phyloP scores from a whole-genome alignment of 106 monocot genomes.

The Acorus calamus region DNA sequence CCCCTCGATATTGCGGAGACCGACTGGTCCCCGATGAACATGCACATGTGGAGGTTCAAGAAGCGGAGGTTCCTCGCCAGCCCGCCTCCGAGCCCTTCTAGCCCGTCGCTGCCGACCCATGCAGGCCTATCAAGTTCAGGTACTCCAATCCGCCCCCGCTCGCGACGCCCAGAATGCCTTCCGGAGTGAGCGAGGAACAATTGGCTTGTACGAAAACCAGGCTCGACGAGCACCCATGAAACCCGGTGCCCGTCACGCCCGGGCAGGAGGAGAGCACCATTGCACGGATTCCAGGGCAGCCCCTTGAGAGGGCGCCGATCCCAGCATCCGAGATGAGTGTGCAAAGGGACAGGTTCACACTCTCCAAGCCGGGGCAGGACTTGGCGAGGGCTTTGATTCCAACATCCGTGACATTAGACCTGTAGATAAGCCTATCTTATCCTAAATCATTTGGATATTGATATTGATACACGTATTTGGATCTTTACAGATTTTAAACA shows the following conservation, averaged over 20 bases:
- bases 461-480: too few relatives aligned
- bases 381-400: slow-evolving; percentile 41
- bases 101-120: slow-evolving; percentile 26
- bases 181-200: slow-evolving; percentile 50
- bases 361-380: slow-evolving; percentile 40
- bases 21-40: slow-evolving; percentile 45
- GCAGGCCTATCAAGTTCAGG: slow-evolving; percentile 40
- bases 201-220: slow-evolving; percentile 69
- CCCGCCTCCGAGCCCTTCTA: slow-evolving; percentile 29
- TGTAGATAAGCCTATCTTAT: too few relatives aligned
- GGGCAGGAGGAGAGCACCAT: slow-evolving; percentile 63
- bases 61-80: slow-evolving; percentile 32
- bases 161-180: slow-evolving; percentile 34
- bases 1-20: slow-evolving; percentile 48
- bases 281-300: slow-evolving; percentile 31
- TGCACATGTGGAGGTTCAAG: slow-evolving; percentile 64
- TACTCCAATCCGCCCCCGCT: slow-evolving; percentile 73
- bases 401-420: slow-evolving; percentile 57
- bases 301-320: slow-evolving; percentile 28
- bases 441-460: too few relatives aligned
- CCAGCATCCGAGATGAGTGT: slow-evolving; percentile 51
- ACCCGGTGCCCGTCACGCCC: slow-evolving; percentile 45
- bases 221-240: slow-evolving; percentile 41
- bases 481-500: too few relatives aligned
- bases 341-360: slow-evolving; percentile 52